Evolutionary conservation across 305 asterid species (phyloP).

Genomic region (Stenogyne calaminthoides): DNA sequence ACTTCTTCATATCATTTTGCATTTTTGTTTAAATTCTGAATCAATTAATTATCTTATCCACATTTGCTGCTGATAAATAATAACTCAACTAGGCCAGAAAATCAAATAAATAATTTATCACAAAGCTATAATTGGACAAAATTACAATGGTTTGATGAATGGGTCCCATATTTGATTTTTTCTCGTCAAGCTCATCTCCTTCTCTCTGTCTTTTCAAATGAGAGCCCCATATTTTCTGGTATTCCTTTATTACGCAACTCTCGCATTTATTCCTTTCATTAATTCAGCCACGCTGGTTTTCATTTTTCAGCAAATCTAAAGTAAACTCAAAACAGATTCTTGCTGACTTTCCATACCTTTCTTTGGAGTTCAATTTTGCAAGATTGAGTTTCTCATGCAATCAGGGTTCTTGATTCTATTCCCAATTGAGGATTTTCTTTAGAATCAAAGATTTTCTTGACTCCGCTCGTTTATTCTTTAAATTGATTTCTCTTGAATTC

Average conservation of each 20-base stretch:
- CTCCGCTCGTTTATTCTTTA: not conserved
- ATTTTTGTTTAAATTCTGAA: not conserved
- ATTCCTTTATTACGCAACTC: not conserved
- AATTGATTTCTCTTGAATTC: not conserved
- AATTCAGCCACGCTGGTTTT: not conserved
- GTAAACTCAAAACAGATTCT: not conserved
- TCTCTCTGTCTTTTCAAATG: not conserved
- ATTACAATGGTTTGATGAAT: not conserved
- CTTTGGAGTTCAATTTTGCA: not conserved
- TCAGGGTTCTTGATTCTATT: not conserved
- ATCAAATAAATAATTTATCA: too few species aligned
- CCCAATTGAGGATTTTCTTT: not conserved
- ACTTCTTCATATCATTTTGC: not conserved
- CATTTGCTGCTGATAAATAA: not conserved
- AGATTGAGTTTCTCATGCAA: constrained; percentile 7
- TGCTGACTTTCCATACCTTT: constrained; percentile 1
- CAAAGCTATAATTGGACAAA: not conserved
- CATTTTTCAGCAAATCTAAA: not conserved
- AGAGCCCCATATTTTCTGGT: not conserved
- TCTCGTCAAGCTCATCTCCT: constrained; percentile 2
- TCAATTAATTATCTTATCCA: not conserved
- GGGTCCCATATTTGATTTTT: not conserved
- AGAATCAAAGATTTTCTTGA: not conserved
- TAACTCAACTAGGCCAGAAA: not conserved
- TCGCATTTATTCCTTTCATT: constrained; percentile 16